phyloP scores from a whole-genome alignment of 2,329 filamentous ascomycete species.

The Penicillium sp. region DNA sequence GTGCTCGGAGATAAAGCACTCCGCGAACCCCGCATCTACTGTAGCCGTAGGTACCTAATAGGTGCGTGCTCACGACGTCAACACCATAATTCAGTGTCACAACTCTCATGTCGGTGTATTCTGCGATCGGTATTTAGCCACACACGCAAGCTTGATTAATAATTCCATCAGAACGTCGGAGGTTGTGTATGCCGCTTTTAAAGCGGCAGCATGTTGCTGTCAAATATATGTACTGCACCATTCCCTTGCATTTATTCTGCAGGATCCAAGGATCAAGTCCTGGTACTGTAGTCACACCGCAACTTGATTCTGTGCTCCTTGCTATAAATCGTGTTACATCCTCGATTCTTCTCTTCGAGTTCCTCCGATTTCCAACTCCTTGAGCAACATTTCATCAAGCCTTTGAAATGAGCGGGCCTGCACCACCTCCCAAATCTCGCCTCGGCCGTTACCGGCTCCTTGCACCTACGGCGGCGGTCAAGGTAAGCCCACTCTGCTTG shows the following conservation, averaged over 20 bases:
- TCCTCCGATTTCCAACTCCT: background rate
- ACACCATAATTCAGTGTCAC: slow-evolving; percentile 9
- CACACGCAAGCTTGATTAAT: background rate
- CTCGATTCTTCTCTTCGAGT: background rate
- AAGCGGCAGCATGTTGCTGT: background rate
- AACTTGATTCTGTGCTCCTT: background rate
- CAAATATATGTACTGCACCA: no score
- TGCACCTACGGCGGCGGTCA: slow-evolving; percentile 52
- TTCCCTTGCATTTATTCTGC: no score
- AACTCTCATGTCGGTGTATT: background rate
- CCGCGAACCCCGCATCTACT: no score
- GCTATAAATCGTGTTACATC: background rate
- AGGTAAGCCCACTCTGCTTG: slow-evolving; percentile 56
- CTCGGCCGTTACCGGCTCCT: slow-evolving; percentile 56
- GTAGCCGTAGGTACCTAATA: no score
- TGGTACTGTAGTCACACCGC: background rate
- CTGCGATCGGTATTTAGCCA: background rate
- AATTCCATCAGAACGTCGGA: background rate
- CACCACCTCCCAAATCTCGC: slow-evolving; percentile 3
- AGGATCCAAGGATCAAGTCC: background rate
- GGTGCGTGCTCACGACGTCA: no score
- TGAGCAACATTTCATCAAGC: background rate
- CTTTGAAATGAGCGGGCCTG: background rate
- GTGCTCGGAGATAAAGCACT: no score
- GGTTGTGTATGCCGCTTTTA: background rate